Evolutionary conservation across 2,329 filamentous ascomycete species (phyloP).

Genomic region (Aspergillus latus): DNA sequence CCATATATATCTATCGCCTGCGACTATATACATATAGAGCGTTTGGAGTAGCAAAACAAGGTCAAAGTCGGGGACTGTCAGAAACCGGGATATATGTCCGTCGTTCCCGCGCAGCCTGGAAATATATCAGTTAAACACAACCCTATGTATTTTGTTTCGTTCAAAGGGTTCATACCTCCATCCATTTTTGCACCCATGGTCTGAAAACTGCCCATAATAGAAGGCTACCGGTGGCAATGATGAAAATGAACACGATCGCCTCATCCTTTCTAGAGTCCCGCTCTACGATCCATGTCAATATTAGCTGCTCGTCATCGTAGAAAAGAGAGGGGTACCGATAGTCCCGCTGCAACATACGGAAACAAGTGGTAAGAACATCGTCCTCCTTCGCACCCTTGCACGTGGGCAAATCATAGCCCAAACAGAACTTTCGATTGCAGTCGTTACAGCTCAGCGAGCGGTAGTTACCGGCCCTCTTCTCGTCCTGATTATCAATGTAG

Average conservation of each 20-base stretch:
- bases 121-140: not conserved
- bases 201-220: constrained; percentile 60
- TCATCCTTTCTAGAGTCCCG: constrained; percentile 68
- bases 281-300: constrained; percentile 43
- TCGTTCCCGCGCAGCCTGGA: constrained; percentile 50
- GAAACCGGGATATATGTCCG: constrained; percentile 54
- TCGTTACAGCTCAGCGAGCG: constrained; percentile 59
- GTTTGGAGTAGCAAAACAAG: not conserved
- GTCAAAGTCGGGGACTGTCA: constrained; percentile 25
- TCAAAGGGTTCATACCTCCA: constrained; percentile 43
- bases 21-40: constrained; percentile 10
- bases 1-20: constrained; percentile 8
- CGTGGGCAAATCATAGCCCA: constrained; percentile 61
- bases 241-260: constrained; percentile 65
- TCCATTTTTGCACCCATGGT: constrained; percentile 59
- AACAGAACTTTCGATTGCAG: constrained; percentile 67
- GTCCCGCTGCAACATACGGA: constrained; percentile 48
- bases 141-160: not conserved
- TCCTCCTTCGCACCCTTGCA: constrained; percentile 63
- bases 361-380: constrained; percentile 65
- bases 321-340: not conserved
- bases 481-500: constrained; percentile 16
- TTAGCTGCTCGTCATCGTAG: not conserved
- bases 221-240: constrained; percentile 61
- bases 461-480: constrained; percentile 37